A percentile compares a stretch with the other conserved stretches of the same genome.
These are phyloP conservation scores for Aspergillus nidulans DNA, from an alignment of 495 filamentous ascomycete genomes.

Conservation along the genomic window DNA sequence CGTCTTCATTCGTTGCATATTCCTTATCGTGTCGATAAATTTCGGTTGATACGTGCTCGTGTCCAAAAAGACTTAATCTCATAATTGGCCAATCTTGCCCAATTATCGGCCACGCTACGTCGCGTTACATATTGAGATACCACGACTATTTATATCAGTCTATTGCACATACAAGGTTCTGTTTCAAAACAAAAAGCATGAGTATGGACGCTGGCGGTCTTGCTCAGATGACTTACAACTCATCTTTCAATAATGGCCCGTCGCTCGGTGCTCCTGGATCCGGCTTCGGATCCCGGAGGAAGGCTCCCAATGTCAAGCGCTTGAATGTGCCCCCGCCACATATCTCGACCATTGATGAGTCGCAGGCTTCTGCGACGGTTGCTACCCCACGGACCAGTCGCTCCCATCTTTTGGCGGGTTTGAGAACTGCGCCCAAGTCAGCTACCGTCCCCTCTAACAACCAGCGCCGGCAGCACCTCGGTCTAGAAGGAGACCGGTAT, in stretches of 20 bases:
- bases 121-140: constrained; percentile 14
- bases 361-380: constrained; percentile 43
- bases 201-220: constrained; percentile 99
- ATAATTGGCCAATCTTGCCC: constrained; percentile 30
- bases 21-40: constrained; percentile 12
- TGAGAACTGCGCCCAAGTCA: constrained; percentile 90
- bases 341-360: constrained; percentile 64
- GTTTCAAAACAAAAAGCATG: constrained; percentile 28
- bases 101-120: constrained; percentile 30
- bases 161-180: constrained; percentile 38
- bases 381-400: constrained; percentile 89
- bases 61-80: constrained; percentile 32
- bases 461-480: constrained; percentile 46
- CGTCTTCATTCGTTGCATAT: constrained; percentile 16
- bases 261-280: constrained; percentile 68
- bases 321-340: constrained; percentile 61
- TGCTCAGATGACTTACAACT: constrained; percentile 97
- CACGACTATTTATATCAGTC: constrained; percentile 20
- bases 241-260: constrained; percentile 57
- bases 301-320: constrained; percentile 80
- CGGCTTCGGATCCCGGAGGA: constrained; percentile 78
- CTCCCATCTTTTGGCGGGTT: constrained; percentile 86
- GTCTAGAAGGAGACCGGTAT: constrained; percentile 45
- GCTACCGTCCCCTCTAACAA: constrained; percentile 66
- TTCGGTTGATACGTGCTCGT: not conserved